Evolutionary conservation across 2,329 filamentous ascomycete genomes (phyloP).

Genomic region (Penicillium janthinellum): DNA sequence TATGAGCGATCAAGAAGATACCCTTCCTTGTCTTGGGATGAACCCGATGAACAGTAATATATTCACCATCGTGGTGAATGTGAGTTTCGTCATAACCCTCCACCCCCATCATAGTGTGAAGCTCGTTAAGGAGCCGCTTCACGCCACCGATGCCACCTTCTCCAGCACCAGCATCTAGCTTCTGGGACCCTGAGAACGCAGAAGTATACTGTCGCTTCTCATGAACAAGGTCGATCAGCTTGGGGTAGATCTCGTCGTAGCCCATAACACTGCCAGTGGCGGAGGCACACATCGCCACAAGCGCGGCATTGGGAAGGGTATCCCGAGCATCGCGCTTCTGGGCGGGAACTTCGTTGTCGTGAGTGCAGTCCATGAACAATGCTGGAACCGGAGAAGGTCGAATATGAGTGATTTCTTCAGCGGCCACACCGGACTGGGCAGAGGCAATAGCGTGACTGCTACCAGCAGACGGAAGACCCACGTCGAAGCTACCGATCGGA

Average conservation of each 20-base stretch:
- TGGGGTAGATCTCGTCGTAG: constrained; percentile 94
- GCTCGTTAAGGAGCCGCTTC: constrained; percentile 90
- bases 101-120: constrained; percentile 93
- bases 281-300: constrained; percentile 94
- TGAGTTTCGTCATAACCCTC: constrained; percentile 94
- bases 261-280: constrained; percentile 96
- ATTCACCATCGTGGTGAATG: constrained; percentile 94
- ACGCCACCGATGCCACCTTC: constrained; percentile 84
- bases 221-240: constrained; percentile 87
- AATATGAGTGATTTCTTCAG: constrained; percentile 75
- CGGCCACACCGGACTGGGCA: constrained; percentile 33
- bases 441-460: constrained; percentile 49
- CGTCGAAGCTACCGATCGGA: constrained; percentile 94
- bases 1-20: constrained; percentile 94
- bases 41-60: constrained; percentile 93
- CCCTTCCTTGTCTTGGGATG: constrained; percentile 91
- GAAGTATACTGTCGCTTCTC: constrained; percentile 85
- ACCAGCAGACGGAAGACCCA: constrained; percentile 76
- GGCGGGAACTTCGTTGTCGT: constrained; percentile 94
- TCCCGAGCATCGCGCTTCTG: constrained; percentile 94
- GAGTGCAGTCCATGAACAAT: constrained; percentile 98
- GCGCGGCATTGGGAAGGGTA: constrained; percentile 87
- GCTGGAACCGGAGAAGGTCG: constrained; percentile 88
- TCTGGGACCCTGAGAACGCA: constrained; percentile 63
- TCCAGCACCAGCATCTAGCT: constrained; percentile 61